phyloP scores from a whole-genome alignment of 805 yeast species.

The Saccharomycopsis javanensis region DNA sequence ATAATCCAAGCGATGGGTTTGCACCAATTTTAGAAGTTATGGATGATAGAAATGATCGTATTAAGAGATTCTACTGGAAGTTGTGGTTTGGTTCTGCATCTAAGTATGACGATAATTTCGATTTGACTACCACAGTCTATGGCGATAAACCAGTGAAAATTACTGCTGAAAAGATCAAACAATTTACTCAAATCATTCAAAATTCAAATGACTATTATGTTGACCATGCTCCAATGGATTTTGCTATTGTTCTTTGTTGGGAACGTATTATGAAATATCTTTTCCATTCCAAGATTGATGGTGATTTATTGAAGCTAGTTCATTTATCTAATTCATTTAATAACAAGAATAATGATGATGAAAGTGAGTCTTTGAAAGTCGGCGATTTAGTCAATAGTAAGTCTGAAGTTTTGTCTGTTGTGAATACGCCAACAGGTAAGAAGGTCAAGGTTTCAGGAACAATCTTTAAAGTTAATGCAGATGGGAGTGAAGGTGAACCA shows the following conservation, averaged over 20 bases:
- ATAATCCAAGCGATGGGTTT: constrained; percentile 80
- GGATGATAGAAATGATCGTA: constrained; percentile 85
- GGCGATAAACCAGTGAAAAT: constrained; percentile 48
- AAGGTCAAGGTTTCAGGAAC: constrained; percentile 93
- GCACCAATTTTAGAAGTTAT: constrained; percentile 89
- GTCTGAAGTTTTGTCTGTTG: constrained; percentile 81
- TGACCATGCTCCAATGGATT: constrained; percentile 96
- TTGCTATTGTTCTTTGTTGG: constrained; percentile 98
- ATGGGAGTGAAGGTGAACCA: constrained; percentile 42
- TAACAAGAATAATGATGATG: constrained; percentile 62
- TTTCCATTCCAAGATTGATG: constrained; percentile 93
- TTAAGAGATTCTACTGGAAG: constrained; percentile 95
- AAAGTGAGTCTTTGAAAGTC: constrained; percentile 72
- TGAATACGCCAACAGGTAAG: constrained; percentile 89
- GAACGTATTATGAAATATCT: constrained; percentile 95
- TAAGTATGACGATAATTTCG: constrained; percentile 41
- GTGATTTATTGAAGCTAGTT: constrained; percentile 87
- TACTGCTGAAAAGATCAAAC: constrained; percentile 69
- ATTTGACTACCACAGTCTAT: constrained; percentile 36
- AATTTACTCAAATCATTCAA: constrained; percentile 94
- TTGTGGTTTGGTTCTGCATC: constrained; percentile 72
- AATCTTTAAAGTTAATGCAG: constrained; percentile 42
- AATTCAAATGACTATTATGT: constrained; percentile 45
- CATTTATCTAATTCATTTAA: constrained; percentile 92
- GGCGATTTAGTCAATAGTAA: constrained; percentile 77